These are phyloP conservation scores for Cercospora canescens DNA, from an alignment of 2,329 filamentous ascomycete species.

Conservation along the genomic window DNA sequence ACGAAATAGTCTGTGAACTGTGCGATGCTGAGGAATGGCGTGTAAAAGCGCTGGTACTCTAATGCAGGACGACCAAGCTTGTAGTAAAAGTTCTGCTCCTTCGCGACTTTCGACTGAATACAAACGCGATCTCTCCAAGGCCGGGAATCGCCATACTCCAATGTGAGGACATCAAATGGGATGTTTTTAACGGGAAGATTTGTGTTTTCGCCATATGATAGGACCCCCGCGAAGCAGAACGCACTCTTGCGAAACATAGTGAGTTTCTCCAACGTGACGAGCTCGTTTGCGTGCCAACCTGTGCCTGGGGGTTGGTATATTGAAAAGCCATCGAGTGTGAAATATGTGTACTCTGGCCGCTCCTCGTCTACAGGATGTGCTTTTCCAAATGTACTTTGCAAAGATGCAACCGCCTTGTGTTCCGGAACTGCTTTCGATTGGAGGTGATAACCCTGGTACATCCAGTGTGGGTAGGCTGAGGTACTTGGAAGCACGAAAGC, in stretches of 20 bases:
- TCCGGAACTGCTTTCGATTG: constrained; percentile 3
- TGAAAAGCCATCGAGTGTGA: constrained; percentile 21
- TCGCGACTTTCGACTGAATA: constrained; percentile 55
- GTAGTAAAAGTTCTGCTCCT: constrained; percentile 58
- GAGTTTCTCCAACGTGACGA: constrained; percentile 21
- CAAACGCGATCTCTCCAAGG: constrained; percentile 51
- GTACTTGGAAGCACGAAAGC: neutral
- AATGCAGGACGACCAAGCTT: constrained; percentile 55
- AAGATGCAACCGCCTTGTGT: constrained; percentile 2
- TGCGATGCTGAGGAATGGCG: constrained; percentile 69
- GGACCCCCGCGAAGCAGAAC: constrained; percentile 62
- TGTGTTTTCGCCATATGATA: constrained; percentile 49
- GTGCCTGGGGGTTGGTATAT: constrained; percentile 15
- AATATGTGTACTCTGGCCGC: constrained; percentile 16
- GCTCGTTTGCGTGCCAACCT: constrained; percentile 10
- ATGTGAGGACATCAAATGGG: constrained; percentile 59
- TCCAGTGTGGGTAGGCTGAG: constrained; percentile 12
- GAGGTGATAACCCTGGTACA: constrained; percentile 16
- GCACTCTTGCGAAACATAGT: constrained; percentile 16
- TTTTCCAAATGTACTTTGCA: constrained; percentile 5
- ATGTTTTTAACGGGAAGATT: constrained; percentile 57
- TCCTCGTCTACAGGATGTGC: neutral
- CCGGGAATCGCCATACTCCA: constrained; percentile 63
- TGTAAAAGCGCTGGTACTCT: constrained; percentile 64
- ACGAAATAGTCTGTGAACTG: constrained; percentile 71